A percentile compares a stretch with the other conserved stretches of the same genome.
phyloP scores from a whole-genome alignment of 495 filamentous ascomycete species.

The Haplographium delicatum region DNA sequence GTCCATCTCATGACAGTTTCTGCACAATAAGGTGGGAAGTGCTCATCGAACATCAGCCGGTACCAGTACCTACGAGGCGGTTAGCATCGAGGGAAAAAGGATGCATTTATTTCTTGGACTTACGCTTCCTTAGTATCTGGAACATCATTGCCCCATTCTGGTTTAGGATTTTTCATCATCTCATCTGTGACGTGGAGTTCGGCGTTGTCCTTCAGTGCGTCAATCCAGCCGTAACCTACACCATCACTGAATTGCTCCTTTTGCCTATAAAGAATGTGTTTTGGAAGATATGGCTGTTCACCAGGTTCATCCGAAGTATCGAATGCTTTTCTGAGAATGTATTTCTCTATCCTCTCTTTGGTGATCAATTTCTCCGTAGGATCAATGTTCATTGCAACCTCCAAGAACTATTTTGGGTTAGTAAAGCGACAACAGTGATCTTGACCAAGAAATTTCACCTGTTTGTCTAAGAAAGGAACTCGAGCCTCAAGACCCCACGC shows the following conservation, averaged over 20 bases:
- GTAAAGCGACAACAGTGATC: background rate
- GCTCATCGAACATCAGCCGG: slow-evolving; percentile 95
- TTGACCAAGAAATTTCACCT: slow-evolving; percentile 37
- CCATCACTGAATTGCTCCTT: slow-evolving; percentile 99
- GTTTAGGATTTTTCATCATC: slow-evolving; percentile 94
- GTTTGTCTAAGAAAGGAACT: slow-evolving; percentile 95
- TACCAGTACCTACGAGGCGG: slow-evolving; percentile 85
- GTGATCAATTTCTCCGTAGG: slow-evolving; percentile 93
- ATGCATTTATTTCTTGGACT: too few relatives aligned
- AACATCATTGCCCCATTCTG: slow-evolving; percentile 85
- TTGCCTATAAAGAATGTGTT: slow-evolving; percentile 94
- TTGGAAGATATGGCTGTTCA: slow-evolving; percentile 77
- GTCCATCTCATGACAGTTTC: slow-evolving; percentile 94
- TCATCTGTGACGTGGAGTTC: slow-evolving; percentile 86
- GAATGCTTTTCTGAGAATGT: slow-evolving; percentile 94
- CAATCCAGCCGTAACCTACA: slow-evolving; percentile 99
- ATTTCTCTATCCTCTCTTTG: slow-evolving; percentile 88
- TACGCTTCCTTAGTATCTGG: slow-evolving; percentile 96
- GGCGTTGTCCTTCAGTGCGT: slow-evolving; percentile 89
- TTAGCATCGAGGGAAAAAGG: too few relatives aligned
- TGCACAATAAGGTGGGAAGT: slow-evolving; percentile 88
- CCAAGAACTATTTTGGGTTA: slow-evolving; percentile 62
- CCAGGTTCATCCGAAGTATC: slow-evolving; percentile 83
- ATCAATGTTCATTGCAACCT: slow-evolving; percentile 86
- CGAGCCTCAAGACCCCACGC: slow-evolving; percentile 98